Evolutionary conservation across 2,329 filamentous ascomycete genomes (phyloP).

Genomic region (Aspergillus sp.): DNA sequence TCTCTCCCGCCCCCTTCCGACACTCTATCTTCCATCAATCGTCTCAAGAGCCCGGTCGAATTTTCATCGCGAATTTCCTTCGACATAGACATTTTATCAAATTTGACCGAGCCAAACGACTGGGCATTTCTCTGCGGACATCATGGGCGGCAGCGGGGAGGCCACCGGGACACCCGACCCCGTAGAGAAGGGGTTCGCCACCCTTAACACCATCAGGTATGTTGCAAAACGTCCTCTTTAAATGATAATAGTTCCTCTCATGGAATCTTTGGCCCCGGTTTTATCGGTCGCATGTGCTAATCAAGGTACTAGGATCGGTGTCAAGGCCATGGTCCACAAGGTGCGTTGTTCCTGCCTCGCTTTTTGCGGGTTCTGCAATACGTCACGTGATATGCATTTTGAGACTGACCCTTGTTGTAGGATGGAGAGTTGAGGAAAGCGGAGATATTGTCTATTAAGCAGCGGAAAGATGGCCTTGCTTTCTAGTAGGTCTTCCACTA

Average conservation of each 20-base stretch:
- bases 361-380: slow-evolving; percentile 19
- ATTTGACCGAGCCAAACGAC: background rate
- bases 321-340: slow-evolving; percentile 71
- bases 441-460: slow-evolving; percentile 93
- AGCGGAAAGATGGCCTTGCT: slow-evolving; percentile 82
- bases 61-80: slow-evolving; percentile 21
- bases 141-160: slow-evolving; percentile 61
- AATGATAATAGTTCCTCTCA: slow-evolving; percentile 6
- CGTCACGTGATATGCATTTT: slow-evolving; percentile 37
- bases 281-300: slow-evolving; percentile 43
- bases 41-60: slow-evolving; percentile 6
- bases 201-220: slow-evolving; percentile 79
- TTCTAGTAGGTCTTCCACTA: slow-evolving; percentile 66
- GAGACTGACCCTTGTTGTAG: slow-evolving; percentile 40
- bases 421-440: slow-evolving; percentile 86
- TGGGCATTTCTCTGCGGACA: slow-evolving; percentile 20
- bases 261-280: slow-evolving; percentile 22
- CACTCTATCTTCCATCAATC: slow-evolving; percentile 23
- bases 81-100: slow-evolving; percentile 19
- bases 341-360: slow-evolving; percentile 50
- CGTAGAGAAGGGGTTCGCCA: slow-evolving; percentile 79
- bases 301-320: slow-evolving; percentile 60
- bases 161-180: slow-evolving; percentile 60
- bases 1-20: slow-evolving; percentile 23
- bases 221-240: slow-evolving; percentile 35